Base-by-base conservation (phyloP, 805 yeast species). In the Hanseniaspora thailandica region DNA sequence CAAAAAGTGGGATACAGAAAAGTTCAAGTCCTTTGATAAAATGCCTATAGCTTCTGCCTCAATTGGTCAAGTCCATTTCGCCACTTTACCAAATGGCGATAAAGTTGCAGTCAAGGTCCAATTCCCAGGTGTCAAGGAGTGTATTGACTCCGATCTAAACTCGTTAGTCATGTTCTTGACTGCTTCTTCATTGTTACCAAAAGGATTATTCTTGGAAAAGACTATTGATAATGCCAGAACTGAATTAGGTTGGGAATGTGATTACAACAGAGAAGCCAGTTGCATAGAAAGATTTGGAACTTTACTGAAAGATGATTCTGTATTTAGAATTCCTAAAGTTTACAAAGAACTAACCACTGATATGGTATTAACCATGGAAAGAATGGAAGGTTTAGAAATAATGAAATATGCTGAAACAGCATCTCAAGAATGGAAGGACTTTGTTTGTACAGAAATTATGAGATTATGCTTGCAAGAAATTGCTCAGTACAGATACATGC, bases 171-270 rank as follows among this genome's bases (percentile, higher is more conserved):
- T 89, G 75, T 71, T 93, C 34, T 71, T 93, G 59, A 82, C 94
- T 4, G 97, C 97, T 3, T 84, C 95, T 15, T 73, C 87, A 26
- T 69, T 93, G 56, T 72, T 93, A 44, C 98, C 98, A 19, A 83
- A 85, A 45, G 98, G 98, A 0, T 72, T 93, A 59, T 93, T 87
- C 62, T 74, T 94, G 44, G 97, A 93, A 59, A 85, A 83, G 60
- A 86, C 97, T 22, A 81, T 93, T 55, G 96, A 84, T 22, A 90
- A 88, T 67, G 97, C 98, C 1, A 76, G 98, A 59, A 78, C 78
- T 17, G 98, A 93, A 66, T 73, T 93, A 59, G 88, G 87, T 60
- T 90, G 97, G 97, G 98, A 93, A 69, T 90, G 97, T 69, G 97
- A 93, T 68, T 93, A 93, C 64, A 68, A 81, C 25, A 78, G 97